phyloP scores from a whole-genome alignment of 2,329 filamentous ascomycete genomes.

The Diaporthe velutina region DNA sequence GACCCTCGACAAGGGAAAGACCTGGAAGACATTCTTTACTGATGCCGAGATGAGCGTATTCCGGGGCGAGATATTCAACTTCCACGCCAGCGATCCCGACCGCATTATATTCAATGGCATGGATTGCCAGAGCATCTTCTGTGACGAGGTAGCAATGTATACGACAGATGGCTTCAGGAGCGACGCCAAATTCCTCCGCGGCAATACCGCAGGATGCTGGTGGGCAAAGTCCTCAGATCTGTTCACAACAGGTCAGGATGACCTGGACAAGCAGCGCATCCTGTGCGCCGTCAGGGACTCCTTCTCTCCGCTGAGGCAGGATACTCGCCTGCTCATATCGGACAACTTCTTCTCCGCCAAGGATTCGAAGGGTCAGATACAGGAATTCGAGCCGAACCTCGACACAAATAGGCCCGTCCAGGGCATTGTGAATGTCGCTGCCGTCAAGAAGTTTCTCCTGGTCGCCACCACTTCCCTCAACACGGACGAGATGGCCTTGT shows the following conservation, averaged over 20 bases:
- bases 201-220: conserved; percentile 80
- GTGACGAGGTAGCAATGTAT: conserved; percentile 76
- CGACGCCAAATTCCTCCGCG: conserved; percentile 72
- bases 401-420: conserved; percentile 79
- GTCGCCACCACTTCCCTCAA: conserved; percentile 83
- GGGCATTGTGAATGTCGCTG: conserved; percentile 84
- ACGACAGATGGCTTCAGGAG: conserved; percentile 88
- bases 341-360: conserved; percentile 82
- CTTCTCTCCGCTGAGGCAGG: conserved; percentile 77
- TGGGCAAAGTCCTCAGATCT: conserved; percentile 85
- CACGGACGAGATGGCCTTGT: conserved; percentile 92
- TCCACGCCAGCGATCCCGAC: conserved; percentile 86
- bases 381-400: conserved; percentile 82
- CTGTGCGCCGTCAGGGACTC: conserved; percentile 84
- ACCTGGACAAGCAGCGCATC: conserved; percentile 77
- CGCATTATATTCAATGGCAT: conserved; percentile 88
- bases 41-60: conserved; percentile 68
- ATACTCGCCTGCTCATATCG: conserved; percentile 84
- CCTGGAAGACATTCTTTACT: conserved; percentile 82
- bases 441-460: conserved; percentile 88
- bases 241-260: conserved; percentile 77
- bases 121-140: conserved; percentile 74
- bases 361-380: conserved; percentile 57
- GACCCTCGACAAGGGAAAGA: conserved; percentile 85
- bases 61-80: conserved; percentile 70